Percentiles rank a stretch among this genome's conserved stretches.
These are phyloP conservation scores for Lagenidium giganteum DNA, from an alignment of 352 stramenopile species.

Conservation along the genomic window DNA sequence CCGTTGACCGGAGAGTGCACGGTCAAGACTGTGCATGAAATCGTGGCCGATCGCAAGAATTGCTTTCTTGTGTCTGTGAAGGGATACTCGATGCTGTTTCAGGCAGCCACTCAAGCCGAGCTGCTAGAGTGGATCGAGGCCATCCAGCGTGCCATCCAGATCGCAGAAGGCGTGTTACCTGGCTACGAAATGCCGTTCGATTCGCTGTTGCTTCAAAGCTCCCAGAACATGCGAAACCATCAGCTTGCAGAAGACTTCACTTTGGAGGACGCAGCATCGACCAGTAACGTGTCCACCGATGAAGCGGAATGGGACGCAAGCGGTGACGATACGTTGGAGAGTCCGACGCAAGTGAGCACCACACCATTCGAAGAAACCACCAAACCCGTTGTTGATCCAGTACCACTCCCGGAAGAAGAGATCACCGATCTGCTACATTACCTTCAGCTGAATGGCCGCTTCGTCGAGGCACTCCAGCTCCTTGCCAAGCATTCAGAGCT, in stretches of 20 bases:
- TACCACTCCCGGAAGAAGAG: slow-evolving; percentile 38
- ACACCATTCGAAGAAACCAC: too few relatives aligned
- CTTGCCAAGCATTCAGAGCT: slow-evolving; percentile 47
- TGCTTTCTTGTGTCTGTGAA: slow-evolving; percentile 68
- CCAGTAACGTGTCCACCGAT: not conserved
- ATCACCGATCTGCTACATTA: slow-evolving; percentile 54
- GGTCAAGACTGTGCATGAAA: slow-evolving; percentile 60
- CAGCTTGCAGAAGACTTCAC: slow-evolving; percentile 1
- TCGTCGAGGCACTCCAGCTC: slow-evolving; percentile 73
- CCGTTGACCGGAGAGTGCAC: slow-evolving; percentile 36
- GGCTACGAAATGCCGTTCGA: slow-evolving; percentile 41
- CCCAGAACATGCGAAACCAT: slow-evolving; percentile 42
- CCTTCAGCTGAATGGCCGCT: slow-evolving; percentile 50
- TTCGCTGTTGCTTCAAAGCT: slow-evolving; percentile 41
- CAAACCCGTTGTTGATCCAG: too few relatives aligned
- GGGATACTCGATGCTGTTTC: slow-evolving; percentile 59
- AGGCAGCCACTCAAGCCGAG: slow-evolving; percentile 45
- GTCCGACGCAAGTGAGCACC: too few relatives aligned
- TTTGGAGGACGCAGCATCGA: too few relatives aligned
- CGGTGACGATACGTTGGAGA: slow-evolving; percentile 10
- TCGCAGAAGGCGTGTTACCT: slow-evolving; percentile 54
- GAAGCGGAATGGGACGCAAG: slow-evolving; percentile 5
- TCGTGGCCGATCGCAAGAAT: slow-evolving; percentile 49
- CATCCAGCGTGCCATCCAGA: slow-evolving; percentile 64
- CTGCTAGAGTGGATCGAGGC: slow-evolving; percentile 47